Evolutionary conservation across 768 basidiomycete species (phyloP), one percentile per base, ranked within the genome.

Genomic region (Pleurotus tuber-regium): DNA sequence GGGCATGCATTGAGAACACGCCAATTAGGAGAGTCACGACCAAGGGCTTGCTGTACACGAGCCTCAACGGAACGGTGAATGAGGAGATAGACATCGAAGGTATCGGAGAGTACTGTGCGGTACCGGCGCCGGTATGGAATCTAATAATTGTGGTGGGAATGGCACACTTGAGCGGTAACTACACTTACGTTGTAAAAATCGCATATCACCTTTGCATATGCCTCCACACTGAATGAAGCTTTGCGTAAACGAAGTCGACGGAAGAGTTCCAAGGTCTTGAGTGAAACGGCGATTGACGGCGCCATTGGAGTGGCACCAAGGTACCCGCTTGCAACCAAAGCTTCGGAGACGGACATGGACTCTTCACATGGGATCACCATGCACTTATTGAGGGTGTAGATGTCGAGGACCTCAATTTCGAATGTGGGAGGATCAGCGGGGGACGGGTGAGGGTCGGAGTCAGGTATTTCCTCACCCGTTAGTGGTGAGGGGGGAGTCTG

Each of bases 1-100:
- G 67, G 62, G 47, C 67, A 69, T 4, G 59, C 50, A 36, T 67
- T 50, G 44, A 55, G 50, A 19, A 69, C 29, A 2, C 59, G 54
- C 62, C 60, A 64, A 10, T 54, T 44, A 4, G 51, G 50, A 9
- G 18, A 38, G 26, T 62, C 54, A 7, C 60, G 57, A n/a, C 54
- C 57, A 18, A 68, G 61, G 4, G 51, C 48, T 7, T 43, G n/a
- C 6, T 48, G 18, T 12, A 59, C 54, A 2, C 28, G 28, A 10
- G 33, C n/a, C 11, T 56, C 56, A 4, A 56, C 40, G 2, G 19
- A 21, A 9, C 54, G 54, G 5, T 42, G 43, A 26, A 61, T 31
- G 3, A 38, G 46, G 5, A 63, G 55, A 31, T 64, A 64, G 19
- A 58, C 16, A 36, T 64, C 58, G 29, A 56, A 63, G 5, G 58